These are phyloP conservation scores for Hygrophoropsis aurantiaca DNA, from an alignment of 768 basidiomycete genomes.

Conservation along the genomic window DNA sequence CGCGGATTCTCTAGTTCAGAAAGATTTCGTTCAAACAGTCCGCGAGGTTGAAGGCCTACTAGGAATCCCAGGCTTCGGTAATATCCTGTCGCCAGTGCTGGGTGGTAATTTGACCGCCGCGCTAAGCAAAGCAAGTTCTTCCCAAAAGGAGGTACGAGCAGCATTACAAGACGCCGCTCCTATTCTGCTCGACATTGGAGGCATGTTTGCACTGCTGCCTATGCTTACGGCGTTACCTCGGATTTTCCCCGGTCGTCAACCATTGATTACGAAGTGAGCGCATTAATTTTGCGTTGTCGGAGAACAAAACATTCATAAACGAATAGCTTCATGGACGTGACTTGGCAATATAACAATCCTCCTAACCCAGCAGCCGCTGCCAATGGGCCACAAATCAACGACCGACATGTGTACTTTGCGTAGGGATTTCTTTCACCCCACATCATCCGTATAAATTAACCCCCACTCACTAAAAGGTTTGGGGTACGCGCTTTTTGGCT, in stretches of 20 bases:
- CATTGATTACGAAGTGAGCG: slow-evolving; percentile 40
- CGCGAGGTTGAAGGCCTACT: slow-evolving; percentile 63
- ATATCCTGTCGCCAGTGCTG: slow-evolving; percentile 16
- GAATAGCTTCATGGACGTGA: slow-evolving; percentile 82
- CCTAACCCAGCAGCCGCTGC: slow-evolving; percentile 70
- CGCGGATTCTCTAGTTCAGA: slow-evolving; percentile 50
- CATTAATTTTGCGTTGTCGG: too few species aligned
- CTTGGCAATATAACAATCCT: slow-evolving; percentile 74
- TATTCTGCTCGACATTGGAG: slow-evolving; percentile 32
- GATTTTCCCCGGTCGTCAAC: slow-evolving; percentile 13
- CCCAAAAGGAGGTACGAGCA: slow-evolving; percentile 22
- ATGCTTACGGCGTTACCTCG: slow-evolving; percentile 20
- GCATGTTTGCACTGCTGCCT: slow-evolving; percentile 15
- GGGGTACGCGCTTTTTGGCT: slow-evolving; percentile 43
- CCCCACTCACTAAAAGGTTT: slow-evolving; percentile 37
- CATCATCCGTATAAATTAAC: too few species aligned
- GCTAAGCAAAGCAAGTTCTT: slow-evolving; percentile 17
- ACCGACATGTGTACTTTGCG: slow-evolving; percentile 82
- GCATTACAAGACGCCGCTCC: slow-evolving; percentile 36
- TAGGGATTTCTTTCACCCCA: slow-evolving; percentile 30
- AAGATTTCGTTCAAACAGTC: slow-evolving; percentile 65
- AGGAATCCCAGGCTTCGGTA: slow-evolving; percentile 44
- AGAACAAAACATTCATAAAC: too few species aligned
- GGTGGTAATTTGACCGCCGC: slow-evolving; percentile 37
- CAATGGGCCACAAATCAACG: slow-evolving; percentile 71